These are phyloP conservation scores for Lenzites betulinus DNA, from an alignment of 768 basidiomycete species.

Conservation along the genomic window DNA sequence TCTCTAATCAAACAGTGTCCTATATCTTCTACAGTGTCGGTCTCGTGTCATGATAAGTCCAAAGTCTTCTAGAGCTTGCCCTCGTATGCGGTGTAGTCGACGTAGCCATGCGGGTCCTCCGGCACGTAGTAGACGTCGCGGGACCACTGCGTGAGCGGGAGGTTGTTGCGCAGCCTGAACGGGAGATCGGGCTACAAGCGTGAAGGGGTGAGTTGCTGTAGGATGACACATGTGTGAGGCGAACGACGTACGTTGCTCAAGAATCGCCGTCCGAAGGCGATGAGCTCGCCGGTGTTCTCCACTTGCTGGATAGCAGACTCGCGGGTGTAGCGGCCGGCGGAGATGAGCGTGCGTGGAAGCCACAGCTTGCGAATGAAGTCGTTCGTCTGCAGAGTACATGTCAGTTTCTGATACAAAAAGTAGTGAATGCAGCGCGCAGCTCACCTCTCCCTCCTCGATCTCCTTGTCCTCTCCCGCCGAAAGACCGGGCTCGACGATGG, in stretches of 20 bases:
- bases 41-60: too few species aligned
- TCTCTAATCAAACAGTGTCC: too few species aligned
- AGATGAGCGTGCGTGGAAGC: slow-evolving; percentile 25
- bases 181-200: too few species aligned
- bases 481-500: slow-evolving; percentile 35
- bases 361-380: slow-evolving; percentile 29
- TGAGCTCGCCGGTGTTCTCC: slow-evolving; percentile 20
- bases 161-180: too few species aligned
- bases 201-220: too few species aligned
- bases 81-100: too few species aligned
- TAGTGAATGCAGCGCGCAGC: slow-evolving; percentile 6
- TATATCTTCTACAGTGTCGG: too few species aligned
- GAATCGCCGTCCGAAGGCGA: slow-evolving; percentile 29
- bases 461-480: slow-evolving; percentile 4
- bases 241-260: slow-evolving; percentile 26
- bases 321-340: slow-evolving; percentile 28
- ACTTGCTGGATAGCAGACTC: slow-evolving; percentile 24
- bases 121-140: too few species aligned
- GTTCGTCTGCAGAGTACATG: slow-evolving; percentile 17
- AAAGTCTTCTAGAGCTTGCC: too few species aligned
- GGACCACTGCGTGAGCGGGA: too few species aligned
- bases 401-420: background rate
- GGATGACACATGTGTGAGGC: too few species aligned
- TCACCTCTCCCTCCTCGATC: background rate
- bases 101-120: too few species aligned